Evolutionary conservation across 768 basidiomycete species (phyloP), one percentile per base, ranked within the genome.

Genomic region (Lactarius deliciosus): DNA sequence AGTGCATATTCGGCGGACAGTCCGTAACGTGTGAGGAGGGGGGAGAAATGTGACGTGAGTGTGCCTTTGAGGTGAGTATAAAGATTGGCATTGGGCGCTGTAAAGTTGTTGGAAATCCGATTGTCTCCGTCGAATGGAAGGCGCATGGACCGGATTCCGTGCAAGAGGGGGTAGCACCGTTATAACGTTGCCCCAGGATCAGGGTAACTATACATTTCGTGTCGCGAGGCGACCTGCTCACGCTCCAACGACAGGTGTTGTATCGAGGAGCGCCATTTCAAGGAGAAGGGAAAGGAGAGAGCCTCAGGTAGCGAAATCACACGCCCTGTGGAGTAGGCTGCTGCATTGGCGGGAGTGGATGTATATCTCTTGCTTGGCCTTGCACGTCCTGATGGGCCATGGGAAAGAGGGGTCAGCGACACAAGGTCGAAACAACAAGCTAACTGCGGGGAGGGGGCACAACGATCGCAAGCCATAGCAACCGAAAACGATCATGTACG

Each of bases 311-410:
- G 47, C 32, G 47, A 47, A 5, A 55, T 70, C 32, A 70, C 28
- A 70, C 70, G 18, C 71, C 70, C 64, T 71, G 71, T 10, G 66
- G 71, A 30, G 71, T 72, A 41, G 64, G 70, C 57, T 72, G 70
- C 32, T 69, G 71, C 63, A 67, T 64, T 56, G 69, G 70, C 6
- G 60, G 60, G 43, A 59, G 65, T 18, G 68, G 68, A 13, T 70
- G 70, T 34, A 70, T 64, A 30, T 71, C 70, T 36, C 70, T 63
- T 61, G 65, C 70, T 40, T 71, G 70, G 20, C 70, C 70, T 55
- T 71, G 70, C 40, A 69, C 40, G 60, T 71, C 69, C 70, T 71
- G 65, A 32, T 61, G 28, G 25, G 36, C 34, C 8, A 50, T 10
- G 18, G 50, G 7, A 32, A 56, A 50, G 57, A 41, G 38, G 11